These are phyloP conservation scores for Aegilops speltoides DNA, from an alignment of 176 grass and related monocot species.

Conservation along the genomic window DNA sequence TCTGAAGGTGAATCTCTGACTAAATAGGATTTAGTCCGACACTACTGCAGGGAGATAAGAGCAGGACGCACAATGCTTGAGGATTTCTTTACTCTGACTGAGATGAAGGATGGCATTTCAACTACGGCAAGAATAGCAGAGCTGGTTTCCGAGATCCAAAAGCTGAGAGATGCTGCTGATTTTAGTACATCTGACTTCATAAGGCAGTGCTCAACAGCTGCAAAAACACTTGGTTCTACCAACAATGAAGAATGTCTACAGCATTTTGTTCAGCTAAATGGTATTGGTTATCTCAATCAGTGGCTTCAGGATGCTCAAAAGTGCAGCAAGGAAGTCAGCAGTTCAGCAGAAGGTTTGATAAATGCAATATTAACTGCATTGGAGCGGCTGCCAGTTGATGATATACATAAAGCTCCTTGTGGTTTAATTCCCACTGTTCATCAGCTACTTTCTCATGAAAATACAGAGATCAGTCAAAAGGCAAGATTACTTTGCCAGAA, in stretches of 20 bases:
- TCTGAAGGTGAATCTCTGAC: background rate
- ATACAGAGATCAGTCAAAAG: conserved; percentile 48
- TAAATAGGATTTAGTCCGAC: background rate
- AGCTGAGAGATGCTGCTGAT: conserved; percentile 27
- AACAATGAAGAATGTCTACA: conserved; percentile 52
- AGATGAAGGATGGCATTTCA: conserved; percentile 76
- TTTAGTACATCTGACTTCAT: conserved; percentile 43
- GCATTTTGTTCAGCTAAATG: conserved; percentile 57
- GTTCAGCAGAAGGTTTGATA: conserved; percentile 42
- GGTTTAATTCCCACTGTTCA: conserved; percentile 42
- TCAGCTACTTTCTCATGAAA: conserved; percentile 42
- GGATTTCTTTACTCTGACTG: conserved; percentile 73
- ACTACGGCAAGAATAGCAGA: conserved; percentile 46
- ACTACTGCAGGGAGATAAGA: background rate
- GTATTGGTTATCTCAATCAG: conserved; percentile 53
- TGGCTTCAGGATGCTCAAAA: conserved; percentile 70
- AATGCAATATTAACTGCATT: conserved; percentile 41
- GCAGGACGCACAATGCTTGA: conserved; percentile 38
- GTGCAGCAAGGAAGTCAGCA: conserved; percentile 11
- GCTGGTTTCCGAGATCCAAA: conserved; percentile 53
- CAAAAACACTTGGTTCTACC: conserved; percentile 38
- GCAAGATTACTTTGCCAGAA: conserved; percentile 46
- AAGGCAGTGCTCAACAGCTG: conserved; percentile 52
- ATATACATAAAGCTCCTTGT: conserved; percentile 27
- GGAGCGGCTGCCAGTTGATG: conserved; percentile 37